Base-by-base conservation (phyloP, 108 stramenopile genomes). In the Stephanodiscus triporus region DNA sequence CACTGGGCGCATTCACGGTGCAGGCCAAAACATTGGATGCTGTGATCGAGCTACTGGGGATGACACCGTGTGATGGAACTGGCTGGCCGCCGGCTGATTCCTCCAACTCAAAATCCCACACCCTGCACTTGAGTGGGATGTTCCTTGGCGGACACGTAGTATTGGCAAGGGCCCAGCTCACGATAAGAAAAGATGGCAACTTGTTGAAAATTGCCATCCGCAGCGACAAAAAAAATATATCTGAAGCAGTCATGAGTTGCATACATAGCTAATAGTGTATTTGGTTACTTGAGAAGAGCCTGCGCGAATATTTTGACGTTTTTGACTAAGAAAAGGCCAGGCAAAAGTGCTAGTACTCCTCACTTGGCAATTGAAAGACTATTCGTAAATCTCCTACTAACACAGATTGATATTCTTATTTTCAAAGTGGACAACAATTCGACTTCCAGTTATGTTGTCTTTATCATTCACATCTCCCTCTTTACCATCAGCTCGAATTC, bases 21-120 rank as follows among this genome's bases (percentile, higher is more conserved):
- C 90, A 91, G 29, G 96, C 96, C 89, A 91, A 89, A 69, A 84
- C 86, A n/a, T 59, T 96, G 70, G 85, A 91, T 24, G 92, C 87
- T 4, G 86, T 98, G 20, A 76, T 96, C 26, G 88, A 91, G 32
- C 91, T 85, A 68, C 82, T 98, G 62, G 97, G 97, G 5, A 95
- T 99, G 96, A 85, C 89, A 73, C 60, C 96, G 0, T 97, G 95
- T 78, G 97, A 98, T 67, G 95, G 96, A 24, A 97, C 97, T 11
- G 85, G 80, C 2, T 48, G 71, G 30, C 45, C 89, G 48, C 90
- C 90, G 56, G 68, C 75, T 10, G 75, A 80, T 40, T 29, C 72
- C 50, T 80, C 76, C 32, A 81, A 82, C n/a, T 51, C 51, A 36
- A 96, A 91, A 71, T 86, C 90, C 30, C 96, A 96, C 83, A 91